Evolutionary conservation across 2,329 filamentous ascomycete genomes (phyloP), one percentile per base, ranked within the genome.

Genomic region (Talaromyces amestolkiae): DNA sequence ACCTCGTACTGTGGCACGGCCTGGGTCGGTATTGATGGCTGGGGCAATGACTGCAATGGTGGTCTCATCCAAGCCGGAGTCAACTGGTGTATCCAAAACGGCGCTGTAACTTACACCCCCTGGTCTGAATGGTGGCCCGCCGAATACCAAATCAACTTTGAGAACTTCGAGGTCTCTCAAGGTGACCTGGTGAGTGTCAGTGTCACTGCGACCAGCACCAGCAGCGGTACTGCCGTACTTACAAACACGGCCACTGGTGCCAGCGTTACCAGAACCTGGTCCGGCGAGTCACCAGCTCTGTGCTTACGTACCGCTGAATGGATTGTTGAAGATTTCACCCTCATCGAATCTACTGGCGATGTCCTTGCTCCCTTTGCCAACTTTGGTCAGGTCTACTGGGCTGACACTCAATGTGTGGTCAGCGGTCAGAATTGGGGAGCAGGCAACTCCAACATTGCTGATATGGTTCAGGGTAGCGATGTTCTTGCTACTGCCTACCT

Each of bases 11-110:
- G 63, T 19, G 63, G 63, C 27, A 45, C 43, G 24, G 63, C 63
- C n/a, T 65, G 63, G 63, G 56, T 61, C 15, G 63, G 63, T 33
- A 65, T 65, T 65, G 63, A 65, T 15, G 63, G 63, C 15, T 60
- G 37, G 33, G 19, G 17, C 35, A 61, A 65, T 47, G 63, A 61
- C 47, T 65, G 63, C 17, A 41, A 60, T 31, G 63, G 63, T 5
- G 63, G 63, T 24, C 63, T 65, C 13, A 60, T 65, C 19, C 63
- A 65, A 27, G 63, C 63, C 22, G 63, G 63, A 17, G 11, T 61
- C n/a, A 53, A 60, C 22, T 65, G 63, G 63, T 65, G 63, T 47
- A 65, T 61, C 37, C 63, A 65, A 27, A 56, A 61, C 24, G 58
- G 58, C 24, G 47, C 33, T 9, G 56, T 61, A 1, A 37, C 45